A percentile compares a stretch with the other conserved stretches of the same genome.
phyloP scores from a whole-genome alignment of 805 yeast genomes.

The Kurtzmaniella cleridarum region DNA sequence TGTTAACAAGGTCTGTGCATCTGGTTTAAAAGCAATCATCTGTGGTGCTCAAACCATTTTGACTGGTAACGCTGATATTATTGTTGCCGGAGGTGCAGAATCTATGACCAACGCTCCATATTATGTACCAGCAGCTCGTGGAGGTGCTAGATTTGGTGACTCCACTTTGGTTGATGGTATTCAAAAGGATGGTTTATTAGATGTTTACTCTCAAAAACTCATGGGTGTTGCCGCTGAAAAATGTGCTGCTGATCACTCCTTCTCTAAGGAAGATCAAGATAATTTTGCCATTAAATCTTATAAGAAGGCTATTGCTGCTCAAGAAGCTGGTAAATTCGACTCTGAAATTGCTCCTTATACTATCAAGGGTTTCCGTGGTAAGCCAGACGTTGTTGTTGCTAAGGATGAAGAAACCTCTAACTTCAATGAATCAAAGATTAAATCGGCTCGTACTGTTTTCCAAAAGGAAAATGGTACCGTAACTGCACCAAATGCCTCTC shows the following conservation, averaged over 20 bases:
- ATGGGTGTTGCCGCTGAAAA: slow-evolving; percentile 99
- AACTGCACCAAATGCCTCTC: slow-evolving; percentile 96
- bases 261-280: slow-evolving; percentile 86
- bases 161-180: slow-evolving; percentile 77
- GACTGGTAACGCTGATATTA: slow-evolving; percentile 86
- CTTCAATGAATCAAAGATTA: slow-evolving; percentile 71
- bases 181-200: slow-evolving; percentile 87
- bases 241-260: slow-evolving; percentile 76
- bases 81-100: slow-evolving; percentile 97
- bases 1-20: slow-evolving; percentile 94
- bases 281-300: slow-evolving; percentile 81
- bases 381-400: slow-evolving; percentile 68
- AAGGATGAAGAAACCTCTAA: slow-evolving; percentile 82
- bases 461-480: slow-evolving; percentile 91
- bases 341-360: slow-evolving; percentile 83
- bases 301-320: slow-evolving; percentile 80
- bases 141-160: slow-evolving; percentile 89
- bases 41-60: slow-evolving; percentile 85
- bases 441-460: slow-evolving; percentile 89
- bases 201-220: slow-evolving; percentile 80
- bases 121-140: slow-evolving; percentile 79
- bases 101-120: slow-evolving; percentile 96
- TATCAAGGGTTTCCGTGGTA: slow-evolving; percentile 82
- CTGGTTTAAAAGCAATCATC: slow-evolving; percentile 89
- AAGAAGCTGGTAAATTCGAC: slow-evolving; percentile 72